A percentile compares a stretch with the other conserved stretches of the same genome.
Conservation (phyloP, 2,329 filamentous ascomycete genomes). For the Aureobasidium namibiae region DNA sequence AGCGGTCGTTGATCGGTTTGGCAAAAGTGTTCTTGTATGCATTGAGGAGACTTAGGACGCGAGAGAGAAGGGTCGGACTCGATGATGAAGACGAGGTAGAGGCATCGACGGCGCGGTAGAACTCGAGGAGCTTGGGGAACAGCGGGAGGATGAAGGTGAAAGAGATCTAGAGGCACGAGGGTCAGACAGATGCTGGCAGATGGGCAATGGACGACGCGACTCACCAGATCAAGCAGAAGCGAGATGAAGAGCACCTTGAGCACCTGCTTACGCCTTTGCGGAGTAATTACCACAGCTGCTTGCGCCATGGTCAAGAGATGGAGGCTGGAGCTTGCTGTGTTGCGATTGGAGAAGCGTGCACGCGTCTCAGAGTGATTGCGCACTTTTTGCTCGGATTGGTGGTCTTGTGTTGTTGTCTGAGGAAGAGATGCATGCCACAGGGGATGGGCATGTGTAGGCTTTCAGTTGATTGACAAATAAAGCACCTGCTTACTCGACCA, state of each 20-base stretch:
- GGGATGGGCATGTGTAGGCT: neutral
- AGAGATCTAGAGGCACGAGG: constrained; percentile 59
- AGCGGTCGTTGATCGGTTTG: constrained; percentile 85
- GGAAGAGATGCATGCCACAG: neutral
- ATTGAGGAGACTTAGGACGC: constrained; percentile 75
- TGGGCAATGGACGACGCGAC: neutral
- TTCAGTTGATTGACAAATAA: constrained; percentile 9
- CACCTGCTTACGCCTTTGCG: constrained; percentile 61
- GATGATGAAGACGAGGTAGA: constrained; percentile 36
- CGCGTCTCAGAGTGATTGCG: neutral
- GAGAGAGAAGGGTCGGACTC: constrained; percentile 59
- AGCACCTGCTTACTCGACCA: neutral
- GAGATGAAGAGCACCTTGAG: constrained; percentile 83
- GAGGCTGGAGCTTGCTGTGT: neutral
- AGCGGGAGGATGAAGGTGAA: constrained; percentile 98
- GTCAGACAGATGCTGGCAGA: neutral
- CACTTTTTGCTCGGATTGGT: neutral
- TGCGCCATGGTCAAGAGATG: neutral
- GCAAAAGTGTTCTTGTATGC: constrained; percentile 91
- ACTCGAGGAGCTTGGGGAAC: constrained; percentile 89
- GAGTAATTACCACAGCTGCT: constrained; percentile 14
- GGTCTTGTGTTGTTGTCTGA: neutral
- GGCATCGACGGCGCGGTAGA: constrained; percentile 82
- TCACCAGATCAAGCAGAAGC: constrained; percentile 71
- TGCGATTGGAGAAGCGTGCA: neutral